Conservation (phyloP, 129 eudicot genomes). For the Smallanthus sonchifolius region DNA sequence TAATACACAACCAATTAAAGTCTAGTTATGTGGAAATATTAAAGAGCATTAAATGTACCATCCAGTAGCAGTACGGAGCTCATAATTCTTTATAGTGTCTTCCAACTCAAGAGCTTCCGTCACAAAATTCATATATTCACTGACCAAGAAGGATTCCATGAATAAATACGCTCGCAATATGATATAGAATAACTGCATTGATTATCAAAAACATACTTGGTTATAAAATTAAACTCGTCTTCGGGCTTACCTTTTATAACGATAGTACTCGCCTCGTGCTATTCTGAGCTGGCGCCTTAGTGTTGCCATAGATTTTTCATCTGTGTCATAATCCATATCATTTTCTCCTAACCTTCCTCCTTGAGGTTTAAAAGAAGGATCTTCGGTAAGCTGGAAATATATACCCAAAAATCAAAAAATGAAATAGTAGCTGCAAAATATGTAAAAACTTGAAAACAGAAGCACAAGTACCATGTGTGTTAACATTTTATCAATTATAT, state of each 20-base stretch:
- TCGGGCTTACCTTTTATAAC: conserved; percentile 61
- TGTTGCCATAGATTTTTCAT: conserved; percentile 79
- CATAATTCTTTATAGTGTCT: conserved; percentile 81
- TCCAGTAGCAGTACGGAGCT: conserved; percentile 61
- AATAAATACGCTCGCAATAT: conserved; percentile 45
- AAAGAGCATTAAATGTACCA: conserved; percentile 38
- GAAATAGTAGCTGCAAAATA: neutral
- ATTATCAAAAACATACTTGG: neutral
- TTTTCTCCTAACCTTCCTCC: conserved; percentile 94
- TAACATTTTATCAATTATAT: conserved; percentile 72
- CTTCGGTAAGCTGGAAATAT: conserved; percentile 58
- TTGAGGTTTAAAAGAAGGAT: conserved; percentile 94
- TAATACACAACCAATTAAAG: neutral
- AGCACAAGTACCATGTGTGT: conserved; percentile 56
- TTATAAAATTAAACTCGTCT: neutral
- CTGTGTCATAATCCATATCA: conserved; percentile 96
- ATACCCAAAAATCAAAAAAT: neutral
- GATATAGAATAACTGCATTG: conserved; percentile 11
- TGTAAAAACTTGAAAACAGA: neutral
- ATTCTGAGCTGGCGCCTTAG: conserved; percentile 73
- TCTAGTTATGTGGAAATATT: too few species aligned
- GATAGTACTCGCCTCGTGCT: conserved; percentile 77
- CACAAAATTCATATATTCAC: conserved; percentile 80
- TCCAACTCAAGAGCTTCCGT: conserved; percentile 86
- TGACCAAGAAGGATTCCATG: conserved; percentile 25